Conservation (phyloP, 192 early-diverging fungal genomes). For the Thamnidium elegans region DNA sequence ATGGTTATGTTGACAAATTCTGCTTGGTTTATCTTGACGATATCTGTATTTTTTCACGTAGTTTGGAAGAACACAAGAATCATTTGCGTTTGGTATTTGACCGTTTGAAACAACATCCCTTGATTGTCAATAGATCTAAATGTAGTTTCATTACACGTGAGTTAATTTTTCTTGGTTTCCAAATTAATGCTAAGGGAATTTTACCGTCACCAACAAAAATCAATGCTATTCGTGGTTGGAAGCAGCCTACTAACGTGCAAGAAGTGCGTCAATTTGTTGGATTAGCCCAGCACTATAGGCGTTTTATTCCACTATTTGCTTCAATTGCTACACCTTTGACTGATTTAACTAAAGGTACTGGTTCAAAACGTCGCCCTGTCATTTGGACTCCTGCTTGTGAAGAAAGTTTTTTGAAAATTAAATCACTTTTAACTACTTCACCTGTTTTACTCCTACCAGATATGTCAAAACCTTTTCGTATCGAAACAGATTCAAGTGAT, state of each 20-base stretch:
- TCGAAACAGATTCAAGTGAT: conserved; percentile 8
- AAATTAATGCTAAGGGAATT: not conserved
- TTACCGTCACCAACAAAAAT: conserved; percentile 21
- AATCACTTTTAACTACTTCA: not conserved
- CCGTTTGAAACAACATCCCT: not conserved
- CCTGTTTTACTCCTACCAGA: conserved; percentile 1
- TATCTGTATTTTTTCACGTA: conserved; percentile 5
- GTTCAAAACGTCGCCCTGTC: not conserved
- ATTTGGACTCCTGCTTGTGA: conserved; percentile 5
- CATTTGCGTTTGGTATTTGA: conserved; percentile 20
- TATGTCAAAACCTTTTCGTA: not conserved
- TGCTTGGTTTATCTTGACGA: conserved; percentile 12
- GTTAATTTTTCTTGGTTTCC: conserved; percentile 15
- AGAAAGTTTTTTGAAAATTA: not conserved
- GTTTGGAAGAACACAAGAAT: conserved; percentile 27
- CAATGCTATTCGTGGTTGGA: conserved; percentile 21
- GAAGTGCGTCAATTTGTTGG: conserved; percentile 28
- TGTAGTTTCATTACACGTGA: conserved; percentile 12
- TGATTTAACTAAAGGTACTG: not conserved
- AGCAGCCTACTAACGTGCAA: not conserved
- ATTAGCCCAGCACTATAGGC: conserved; percentile 21
- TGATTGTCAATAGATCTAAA: conserved; percentile 12
- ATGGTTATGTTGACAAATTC: conserved; percentile 18
- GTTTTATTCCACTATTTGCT: conserved; percentile 23
- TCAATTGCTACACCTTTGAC: conserved; percentile 27